Conservation (phyloP, 140 eudicot genomes). For the Bidens hawaiensis region DNA sequence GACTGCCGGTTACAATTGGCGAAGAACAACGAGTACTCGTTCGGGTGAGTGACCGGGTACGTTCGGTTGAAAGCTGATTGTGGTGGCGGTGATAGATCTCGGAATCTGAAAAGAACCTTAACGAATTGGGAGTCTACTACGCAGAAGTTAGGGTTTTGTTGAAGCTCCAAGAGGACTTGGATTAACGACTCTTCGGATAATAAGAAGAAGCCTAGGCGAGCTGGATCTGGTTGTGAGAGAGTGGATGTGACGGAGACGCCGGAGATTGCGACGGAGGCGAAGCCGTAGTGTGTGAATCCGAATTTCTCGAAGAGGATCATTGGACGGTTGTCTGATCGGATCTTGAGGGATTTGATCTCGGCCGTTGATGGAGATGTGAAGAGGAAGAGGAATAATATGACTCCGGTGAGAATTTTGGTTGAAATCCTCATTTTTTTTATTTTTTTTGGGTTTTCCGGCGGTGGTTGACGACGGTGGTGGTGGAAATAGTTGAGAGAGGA, state of each 20-base stretch:
- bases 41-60: constrained; percentile 36
- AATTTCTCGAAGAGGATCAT: constrained; percentile 28
- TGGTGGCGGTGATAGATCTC: constrained; percentile 44
- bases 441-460: no score
- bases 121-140: constrained; percentile 34
- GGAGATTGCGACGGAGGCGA: constrained; percentile 42
- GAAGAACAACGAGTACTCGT: constrained; percentile 48
- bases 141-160: constrained; percentile 43
- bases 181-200: constrained; percentile 35
- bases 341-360: no score
- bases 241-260: neutral
- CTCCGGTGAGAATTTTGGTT: neutral
- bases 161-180: constrained; percentile 43
- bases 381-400: neutral
- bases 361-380: no score
- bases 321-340: neutral
- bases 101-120: constrained; percentile 31
- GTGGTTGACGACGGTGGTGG: neutral
- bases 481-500: no score
- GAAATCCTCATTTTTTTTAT: no score
- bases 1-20: constrained; percentile 48
- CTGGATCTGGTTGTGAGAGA: no score
- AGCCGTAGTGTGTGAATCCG: constrained; percentile 49
- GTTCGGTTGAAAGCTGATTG: constrained; percentile 31
- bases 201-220: constrained; percentile 43